phyloP scores from a whole-genome alignment of 2,329 filamentous ascomycete genomes.

The Amesomyces nigricolor region DNA sequence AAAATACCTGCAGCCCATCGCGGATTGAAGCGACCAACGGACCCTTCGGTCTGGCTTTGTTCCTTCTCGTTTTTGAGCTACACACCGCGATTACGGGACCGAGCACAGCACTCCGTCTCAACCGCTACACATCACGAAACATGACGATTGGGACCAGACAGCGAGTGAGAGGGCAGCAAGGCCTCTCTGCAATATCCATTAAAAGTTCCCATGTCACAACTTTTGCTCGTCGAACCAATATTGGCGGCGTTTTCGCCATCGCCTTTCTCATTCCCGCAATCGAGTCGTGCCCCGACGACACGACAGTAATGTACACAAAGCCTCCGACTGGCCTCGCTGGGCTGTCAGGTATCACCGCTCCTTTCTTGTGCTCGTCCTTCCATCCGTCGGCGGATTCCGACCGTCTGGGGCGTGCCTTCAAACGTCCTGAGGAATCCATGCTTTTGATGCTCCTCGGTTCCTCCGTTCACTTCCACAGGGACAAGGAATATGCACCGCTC shows the following conservation, averaged over 20 bases:
- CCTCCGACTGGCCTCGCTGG: neutral
- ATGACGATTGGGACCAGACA: neutral
- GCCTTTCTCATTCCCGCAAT: neutral
- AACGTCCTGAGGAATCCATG: neutral
- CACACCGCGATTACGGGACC: too few species aligned
- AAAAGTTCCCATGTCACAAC: neutral
- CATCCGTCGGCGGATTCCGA: slow-evolving; percentile 3
- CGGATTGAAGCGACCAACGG: too few species aligned
- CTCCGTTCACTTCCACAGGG: slow-evolving; percentile 11
- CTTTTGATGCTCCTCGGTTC: slow-evolving; percentile 8
- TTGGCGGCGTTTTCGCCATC: neutral
- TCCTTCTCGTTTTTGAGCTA: too few species aligned
- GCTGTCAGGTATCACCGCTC: slow-evolving; percentile 2
- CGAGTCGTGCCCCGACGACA: slow-evolving; percentile 7
- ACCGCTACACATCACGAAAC: neutral
- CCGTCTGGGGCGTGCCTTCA: slow-evolving; percentile 1
- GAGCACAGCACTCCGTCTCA: too few species aligned
- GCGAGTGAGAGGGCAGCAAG: neutral
- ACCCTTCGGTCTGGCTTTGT: too few species aligned
- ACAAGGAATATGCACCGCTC: slow-evolving; percentile 11
- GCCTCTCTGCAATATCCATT: neutral
- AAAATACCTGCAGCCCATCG: too few species aligned
- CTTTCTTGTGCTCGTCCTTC: neutral
- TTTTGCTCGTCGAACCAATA: neutral
- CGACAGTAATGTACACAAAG: slow-evolving; percentile 5